Conservation (phyloP, 164 flowering plant species). For the Stephania japonica region DNA sequence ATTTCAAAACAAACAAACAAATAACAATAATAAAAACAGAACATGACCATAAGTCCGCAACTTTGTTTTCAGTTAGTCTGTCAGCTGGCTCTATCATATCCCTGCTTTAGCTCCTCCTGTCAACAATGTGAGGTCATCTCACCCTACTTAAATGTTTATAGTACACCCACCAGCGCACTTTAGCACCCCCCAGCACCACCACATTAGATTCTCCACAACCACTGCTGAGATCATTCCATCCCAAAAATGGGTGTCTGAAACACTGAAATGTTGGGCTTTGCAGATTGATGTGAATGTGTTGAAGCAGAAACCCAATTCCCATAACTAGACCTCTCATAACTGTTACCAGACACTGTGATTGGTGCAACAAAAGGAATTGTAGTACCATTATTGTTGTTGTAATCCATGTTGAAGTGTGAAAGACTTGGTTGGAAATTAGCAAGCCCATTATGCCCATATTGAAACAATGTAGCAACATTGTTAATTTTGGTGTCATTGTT, state of each 20-base stretch:
- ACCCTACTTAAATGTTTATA: slow-evolving; percentile 10
- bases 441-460: slow-evolving; percentile 2
- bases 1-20: slow-evolving; percentile 11
- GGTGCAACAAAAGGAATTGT: slow-evolving; percentile 26
- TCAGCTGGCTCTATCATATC: slow-evolving; percentile 10
- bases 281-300: slow-evolving; percentile 39
- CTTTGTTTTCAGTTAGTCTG: slow-evolving; percentile 36
- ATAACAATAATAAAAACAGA: not conserved
- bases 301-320: slow-evolving; percentile 36
- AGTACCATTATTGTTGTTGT: slow-evolving; percentile 1
- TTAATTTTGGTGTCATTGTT: not conserved
- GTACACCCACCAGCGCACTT: not conserved
- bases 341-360: slow-evolving; percentile 14
- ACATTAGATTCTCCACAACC: slow-evolving; percentile 18
- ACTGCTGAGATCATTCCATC: slow-evolving; percentile 40
- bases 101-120: slow-evolving; percentile 12
- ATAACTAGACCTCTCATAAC: slow-evolving; percentile 25
- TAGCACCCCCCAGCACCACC: slow-evolving; percentile 1
- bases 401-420: slow-evolving; percentile 22
- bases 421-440: slow-evolving; percentile 9
- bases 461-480: slow-evolving; percentile 2
- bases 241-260: slow-evolving; percentile 76
- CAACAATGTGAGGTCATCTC: slow-evolving; percentile 29
- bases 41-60: slow-evolving; percentile 14
- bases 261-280: slow-evolving; percentile 43